These are phyloP conservation scores for Microbotryum lychnidis-dioicae DNA, from an alignment of 1,284 basidiomycete species.

Conservation along the genomic window DNA sequence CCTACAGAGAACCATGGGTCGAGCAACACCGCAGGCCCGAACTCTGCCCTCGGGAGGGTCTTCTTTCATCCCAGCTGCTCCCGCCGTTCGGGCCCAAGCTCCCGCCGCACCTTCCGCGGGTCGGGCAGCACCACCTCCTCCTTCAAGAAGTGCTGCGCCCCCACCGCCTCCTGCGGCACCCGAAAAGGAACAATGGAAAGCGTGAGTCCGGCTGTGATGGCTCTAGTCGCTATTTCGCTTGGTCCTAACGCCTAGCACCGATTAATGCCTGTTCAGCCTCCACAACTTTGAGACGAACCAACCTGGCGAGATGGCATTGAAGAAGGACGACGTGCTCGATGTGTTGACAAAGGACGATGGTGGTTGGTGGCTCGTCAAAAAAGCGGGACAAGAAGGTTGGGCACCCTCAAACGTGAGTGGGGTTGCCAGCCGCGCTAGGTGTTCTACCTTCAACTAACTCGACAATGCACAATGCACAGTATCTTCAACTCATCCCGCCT, in stretches of 20 bases:
- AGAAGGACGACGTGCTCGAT: conserved; percentile 87
- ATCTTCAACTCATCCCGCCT: conserved; percentile 62
- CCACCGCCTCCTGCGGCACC: conserved; percentile 55
- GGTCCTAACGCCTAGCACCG: not conserved
- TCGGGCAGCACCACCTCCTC: conserved; percentile 22
- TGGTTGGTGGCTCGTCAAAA: conserved; percentile 96
- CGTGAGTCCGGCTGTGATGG: conserved; percentile 36
- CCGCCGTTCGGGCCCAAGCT: conserved; percentile 14
- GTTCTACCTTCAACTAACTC: not conserved
- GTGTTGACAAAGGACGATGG: conserved; percentile 88
- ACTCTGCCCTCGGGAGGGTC: not conserved
- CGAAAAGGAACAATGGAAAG: conserved; percentile 67
- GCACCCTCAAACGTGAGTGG: conserved; percentile 67
- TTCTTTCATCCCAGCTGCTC: conserved; percentile 1
- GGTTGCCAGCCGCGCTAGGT: not conserved
- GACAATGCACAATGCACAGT: conserved; percentile 18
- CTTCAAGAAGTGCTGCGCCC: conserved; percentile 41
- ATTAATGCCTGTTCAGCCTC: conserved; percentile 42
- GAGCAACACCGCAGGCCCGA: not conserved
- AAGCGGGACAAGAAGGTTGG: conserved; percentile 79
- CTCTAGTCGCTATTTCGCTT: too few species aligned
- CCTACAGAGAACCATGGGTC: not conserved
- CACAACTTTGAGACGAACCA: conserved; percentile 77
- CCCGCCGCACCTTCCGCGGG: conserved; percentile 17
- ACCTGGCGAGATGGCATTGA: conserved; percentile 79